A percentile compares a stretch with the other conserved stretches of the same genome.
Conservation (phyloP, 2,329 filamentous ascomycete genomes). For the Apiospora phragmitis region DNA sequence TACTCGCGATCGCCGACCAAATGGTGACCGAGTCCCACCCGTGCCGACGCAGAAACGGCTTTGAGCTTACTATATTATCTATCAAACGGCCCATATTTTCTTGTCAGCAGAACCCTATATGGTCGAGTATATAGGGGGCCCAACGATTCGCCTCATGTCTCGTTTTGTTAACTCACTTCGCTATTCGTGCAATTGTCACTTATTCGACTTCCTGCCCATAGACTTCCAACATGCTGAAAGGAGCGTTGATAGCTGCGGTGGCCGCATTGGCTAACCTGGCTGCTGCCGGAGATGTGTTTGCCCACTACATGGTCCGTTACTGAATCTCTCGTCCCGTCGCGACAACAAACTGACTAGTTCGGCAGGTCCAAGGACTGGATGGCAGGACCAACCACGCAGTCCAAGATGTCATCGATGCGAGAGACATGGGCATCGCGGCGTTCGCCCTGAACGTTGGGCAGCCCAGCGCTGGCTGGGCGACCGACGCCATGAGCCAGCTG, state of each 20-base stretch:
- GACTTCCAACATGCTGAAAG: background rate
- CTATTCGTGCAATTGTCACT: background rate
- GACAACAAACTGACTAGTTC: background rate
- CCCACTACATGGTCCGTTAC: constrained; percentile 12
- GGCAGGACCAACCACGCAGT: constrained; percentile 2
- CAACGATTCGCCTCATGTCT: background rate
- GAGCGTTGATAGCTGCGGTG: background rate
- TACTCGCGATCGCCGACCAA: background rate
- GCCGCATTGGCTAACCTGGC: background rate
- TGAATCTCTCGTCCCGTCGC: background rate
- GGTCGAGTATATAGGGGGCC: background rate
- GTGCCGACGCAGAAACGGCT: background rate
- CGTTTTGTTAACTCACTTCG: background rate
- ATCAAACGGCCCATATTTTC: background rate
- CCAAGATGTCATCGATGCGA: constrained; percentile 33
- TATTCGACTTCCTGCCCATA: too few relatives aligned
- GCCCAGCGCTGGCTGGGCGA: constrained; percentile 26
- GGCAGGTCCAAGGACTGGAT: background rate
- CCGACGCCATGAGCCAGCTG: constrained; percentile 27
- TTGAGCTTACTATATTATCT: background rate
- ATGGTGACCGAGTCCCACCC: background rate
- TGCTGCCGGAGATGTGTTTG: constrained; percentile 11
- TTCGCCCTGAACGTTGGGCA: constrained; percentile 37
- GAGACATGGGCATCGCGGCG: constrained; percentile 30
- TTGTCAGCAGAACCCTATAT: background rate